phyloP scores from a whole-genome alignment of 2,329 filamentous ascomycete species.

The Diaporthe sp. region DNA sequence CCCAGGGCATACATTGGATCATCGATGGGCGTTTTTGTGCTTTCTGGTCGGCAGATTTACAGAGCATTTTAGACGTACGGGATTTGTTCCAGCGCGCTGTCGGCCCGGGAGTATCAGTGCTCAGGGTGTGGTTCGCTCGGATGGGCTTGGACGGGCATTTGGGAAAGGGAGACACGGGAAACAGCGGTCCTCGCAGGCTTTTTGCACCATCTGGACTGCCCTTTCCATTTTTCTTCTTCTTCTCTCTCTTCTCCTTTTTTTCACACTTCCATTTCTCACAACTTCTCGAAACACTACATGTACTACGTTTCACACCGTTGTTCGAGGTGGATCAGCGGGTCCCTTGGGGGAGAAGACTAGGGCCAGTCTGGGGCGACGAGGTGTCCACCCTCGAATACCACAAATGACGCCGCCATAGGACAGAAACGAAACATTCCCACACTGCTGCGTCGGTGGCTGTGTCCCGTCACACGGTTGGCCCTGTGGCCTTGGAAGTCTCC shows the following conservation, averaged over 20 bases:
- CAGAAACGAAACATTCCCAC: not conserved
- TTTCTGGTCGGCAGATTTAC: conserved; percentile 26
- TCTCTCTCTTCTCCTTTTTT: not conserved
- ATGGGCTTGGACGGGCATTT: not conserved
- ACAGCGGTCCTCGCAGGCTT: not conserved
- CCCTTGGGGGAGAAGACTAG: not conserved
- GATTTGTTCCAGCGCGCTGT: conserved; percentile 24
- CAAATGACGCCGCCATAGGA: not conserved
- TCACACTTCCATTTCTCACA: not conserved
- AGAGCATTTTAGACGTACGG: conserved; percentile 20
- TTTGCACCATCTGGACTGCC: not conserved
- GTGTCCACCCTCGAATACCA: conserved; percentile 2
- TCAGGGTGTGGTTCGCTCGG: not conserved
- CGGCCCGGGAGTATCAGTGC: conserved; percentile 3
- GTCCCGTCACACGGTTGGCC: not conserved
- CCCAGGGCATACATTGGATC: conserved; percentile 9
- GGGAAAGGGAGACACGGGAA: not conserved
- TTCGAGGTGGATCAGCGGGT: not conserved
- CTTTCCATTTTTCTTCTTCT: not conserved
- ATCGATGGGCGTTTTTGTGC: conserved; percentile 30
- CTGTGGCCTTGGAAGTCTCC: not conserved
- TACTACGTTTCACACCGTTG: not conserved
- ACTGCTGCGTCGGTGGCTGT: conserved; percentile 2
- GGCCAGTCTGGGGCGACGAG: not conserved
- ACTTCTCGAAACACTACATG: not conserved